phyloP scores from a whole-genome alignment of 2,329 filamentous ascomycete genomes.

The Colletotrichum viniferum region DNA sequence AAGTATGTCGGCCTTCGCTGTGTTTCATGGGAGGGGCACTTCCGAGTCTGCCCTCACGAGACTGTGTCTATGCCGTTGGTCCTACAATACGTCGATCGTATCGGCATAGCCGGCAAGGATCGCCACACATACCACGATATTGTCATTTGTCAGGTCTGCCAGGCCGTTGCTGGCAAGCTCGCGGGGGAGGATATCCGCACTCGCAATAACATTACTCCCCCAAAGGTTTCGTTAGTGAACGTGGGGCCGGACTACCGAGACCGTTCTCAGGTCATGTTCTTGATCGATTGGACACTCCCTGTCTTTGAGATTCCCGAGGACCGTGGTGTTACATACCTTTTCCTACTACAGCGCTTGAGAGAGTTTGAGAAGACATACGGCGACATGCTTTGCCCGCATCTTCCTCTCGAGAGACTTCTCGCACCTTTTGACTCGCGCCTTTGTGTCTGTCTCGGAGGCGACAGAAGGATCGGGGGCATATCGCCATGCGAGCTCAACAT shows the following conservation, averaged over 20 bases:
- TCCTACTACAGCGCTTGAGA: background rate
- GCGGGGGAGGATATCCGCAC: background rate
- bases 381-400: background rate
- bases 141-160: background rate
- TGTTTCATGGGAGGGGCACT: background rate
- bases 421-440: background rate
- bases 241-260: background rate
- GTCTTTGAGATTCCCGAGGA: background rate
- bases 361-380: background rate
- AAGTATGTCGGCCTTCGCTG: background rate
- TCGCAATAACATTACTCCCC: background rate
- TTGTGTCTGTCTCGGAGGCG: background rate
- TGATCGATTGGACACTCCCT: background rate
- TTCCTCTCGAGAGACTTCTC: background rate
- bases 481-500: background rate
- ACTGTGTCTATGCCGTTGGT: background rate
- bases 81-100: background rate
- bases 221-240: background rate
- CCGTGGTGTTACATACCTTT: background rate
- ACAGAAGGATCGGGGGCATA: background rate
- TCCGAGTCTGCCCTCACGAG: background rate
- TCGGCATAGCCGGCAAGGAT: background rate
- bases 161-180: background rate
- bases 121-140: background rate
- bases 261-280: background rate